Conservation (phyloP, 2,329 filamentous ascomycete species). For the Fusarium torreyae region DNA sequence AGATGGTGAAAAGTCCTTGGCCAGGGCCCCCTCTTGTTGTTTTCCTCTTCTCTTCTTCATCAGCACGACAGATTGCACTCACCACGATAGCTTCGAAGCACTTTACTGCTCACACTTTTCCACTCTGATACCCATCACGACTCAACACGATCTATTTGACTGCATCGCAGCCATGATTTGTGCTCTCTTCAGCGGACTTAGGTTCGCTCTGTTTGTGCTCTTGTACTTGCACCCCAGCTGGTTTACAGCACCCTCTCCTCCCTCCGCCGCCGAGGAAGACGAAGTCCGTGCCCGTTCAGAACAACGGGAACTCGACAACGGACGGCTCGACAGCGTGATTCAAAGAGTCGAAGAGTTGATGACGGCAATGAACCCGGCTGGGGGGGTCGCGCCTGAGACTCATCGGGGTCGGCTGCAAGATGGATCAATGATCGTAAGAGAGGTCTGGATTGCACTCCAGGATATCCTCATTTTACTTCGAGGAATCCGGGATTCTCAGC, state of each 20-base stretch:
- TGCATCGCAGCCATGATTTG: no score
- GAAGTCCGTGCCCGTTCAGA: neutral
- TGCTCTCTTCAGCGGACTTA: neutral
- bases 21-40: no score
- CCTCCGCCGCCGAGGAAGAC: neutral
- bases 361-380: neutral
- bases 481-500: neutral
- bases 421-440: neutral
- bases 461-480: neutral
- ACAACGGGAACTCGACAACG: neutral
- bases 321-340: neutral
- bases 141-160: no score
- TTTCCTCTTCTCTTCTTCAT: no score
- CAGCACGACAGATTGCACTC: no score
- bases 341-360: neutral
- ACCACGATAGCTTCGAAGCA: no score
- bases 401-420: neutral
- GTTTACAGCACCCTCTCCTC: neutral
- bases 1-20: no score
- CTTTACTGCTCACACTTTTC: no score
- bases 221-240: neutral
- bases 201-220: neutral
- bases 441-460: neutral
- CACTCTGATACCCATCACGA: no score
- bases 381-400: neutral